Conservation (phyloP, 257 asterid species). For the Ajuga chamaepitys region DNA sequence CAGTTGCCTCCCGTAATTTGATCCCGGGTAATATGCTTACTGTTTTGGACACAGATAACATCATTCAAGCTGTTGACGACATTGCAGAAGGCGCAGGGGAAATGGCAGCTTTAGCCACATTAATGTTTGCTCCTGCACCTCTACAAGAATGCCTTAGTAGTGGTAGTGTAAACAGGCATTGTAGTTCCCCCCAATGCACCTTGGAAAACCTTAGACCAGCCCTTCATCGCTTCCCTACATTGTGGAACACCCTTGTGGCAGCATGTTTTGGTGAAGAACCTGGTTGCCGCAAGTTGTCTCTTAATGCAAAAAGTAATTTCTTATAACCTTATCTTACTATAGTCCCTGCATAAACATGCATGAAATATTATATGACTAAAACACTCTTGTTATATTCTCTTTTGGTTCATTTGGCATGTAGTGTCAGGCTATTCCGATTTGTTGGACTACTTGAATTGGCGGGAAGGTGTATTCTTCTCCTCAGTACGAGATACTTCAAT, state of each 20-base stretch:
- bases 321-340: slow-evolving; percentile 12
- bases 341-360: slow-evolving; percentile 7
- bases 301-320: slow-evolving; percentile 54
- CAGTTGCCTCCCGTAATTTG: slow-evolving; percentile 62
- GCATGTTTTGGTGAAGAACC: slow-evolving; percentile 93
- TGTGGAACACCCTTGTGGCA: slow-evolving; percentile 75
- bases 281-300: slow-evolving; percentile 35
- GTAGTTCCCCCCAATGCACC: slow-evolving; percentile 87
- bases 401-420: slow-evolving; percentile 20
- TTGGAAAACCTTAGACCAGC: slow-evolving; percentile 94
- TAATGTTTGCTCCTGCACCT: slow-evolving; percentile 86
- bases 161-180: slow-evolving; percentile 84
- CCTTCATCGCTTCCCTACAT: slow-evolving; percentile 82
- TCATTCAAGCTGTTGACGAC: slow-evolving; percentile 87
- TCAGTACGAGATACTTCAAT: slow-evolving; percentile 82
- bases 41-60: slow-evolving; percentile 52
- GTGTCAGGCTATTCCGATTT: slow-evolving; percentile 77
- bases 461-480: slow-evolving; percentile 89
- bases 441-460: slow-evolving; percentile 89
- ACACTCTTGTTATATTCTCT: slow-evolving; percentile 4
- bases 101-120: slow-evolving; percentile 93
- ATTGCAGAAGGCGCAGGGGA: slow-evolving; percentile 99
- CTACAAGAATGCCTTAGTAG: slow-evolving; percentile 91
- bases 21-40: slow-evolving; percentile 55
- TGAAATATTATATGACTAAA: slow-evolving; percentile 8